Base-by-base conservation (phyloP, 2,329 filamentous ascomycete genomes). In the Huntiella omanensis region DNA sequence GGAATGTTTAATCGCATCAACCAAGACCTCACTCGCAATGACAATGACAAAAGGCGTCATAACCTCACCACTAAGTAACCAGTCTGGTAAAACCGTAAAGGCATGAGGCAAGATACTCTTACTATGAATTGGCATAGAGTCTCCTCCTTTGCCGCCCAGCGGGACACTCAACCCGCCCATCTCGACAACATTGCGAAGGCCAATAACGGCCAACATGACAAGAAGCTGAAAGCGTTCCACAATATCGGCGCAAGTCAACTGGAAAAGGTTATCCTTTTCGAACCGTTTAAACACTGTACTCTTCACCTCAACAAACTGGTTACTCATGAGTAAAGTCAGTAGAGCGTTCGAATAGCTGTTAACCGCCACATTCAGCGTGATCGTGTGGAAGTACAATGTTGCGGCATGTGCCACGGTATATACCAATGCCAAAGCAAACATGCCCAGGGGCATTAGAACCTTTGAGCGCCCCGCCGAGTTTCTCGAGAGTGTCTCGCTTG, bases 221-320 rank as follows among this genome's bases (percentile, higher is more conserved):
- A 88, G 96, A 1, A 98, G 73, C 57, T 98, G 91, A 56, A 98
- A 98, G 1, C 91, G 77, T 62, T 98, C 91, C 1, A 98, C 91
- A 33, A 98, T 80, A 58, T 98, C 91, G 3, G 91, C 88, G 53
- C 91, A 98, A 0, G 88, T 93, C 11, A 98, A 70, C 59, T 98
- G 91, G 58, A 98, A 98, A 0, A 94, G 67, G 53, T 94, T 96
- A 58, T 98, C 91, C 60, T 95, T 96, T 56, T 98, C 91, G 52
- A 96, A 93, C 50, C 88, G 91, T 65, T 98, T 96, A 68, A 98
- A 98, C 1, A 98, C 92, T 0, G 87, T 92, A 50, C 84, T 84
- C 58, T 98, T 98, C 68, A 98, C 94, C 64, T 98, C 91, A 38
- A 98, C 91, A 56, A 98, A 98, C 58, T 98, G 92, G 57, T 96